These are phyloP conservation scores for Acacia confusa DNA, from an alignment of 306 rosid genomes.

Conservation along the genomic window DNA sequence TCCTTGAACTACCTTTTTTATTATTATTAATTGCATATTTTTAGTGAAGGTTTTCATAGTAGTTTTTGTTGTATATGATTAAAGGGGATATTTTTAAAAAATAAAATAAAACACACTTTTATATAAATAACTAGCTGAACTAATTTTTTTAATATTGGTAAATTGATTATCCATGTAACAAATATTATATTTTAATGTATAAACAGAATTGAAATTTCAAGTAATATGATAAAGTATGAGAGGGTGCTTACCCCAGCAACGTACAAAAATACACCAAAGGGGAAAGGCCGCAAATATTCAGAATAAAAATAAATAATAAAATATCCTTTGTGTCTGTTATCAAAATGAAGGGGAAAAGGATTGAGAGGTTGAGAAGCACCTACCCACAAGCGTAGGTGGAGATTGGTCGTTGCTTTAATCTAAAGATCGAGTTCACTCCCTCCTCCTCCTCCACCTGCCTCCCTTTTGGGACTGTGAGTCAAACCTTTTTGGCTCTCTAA, in stretches of 20 bases:
- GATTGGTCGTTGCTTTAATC: background rate
- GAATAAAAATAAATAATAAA: background rate
- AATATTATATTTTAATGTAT: no score
- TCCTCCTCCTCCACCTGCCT: background rate
- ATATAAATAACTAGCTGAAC: no score
- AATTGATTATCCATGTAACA: no score
- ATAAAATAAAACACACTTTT: no score
- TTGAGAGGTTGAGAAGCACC: conserved; percentile 3
- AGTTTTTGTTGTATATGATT: no score
- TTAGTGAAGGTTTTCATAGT: no score
- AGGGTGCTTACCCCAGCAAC: background rate
- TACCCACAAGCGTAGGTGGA: conserved; percentile 18
- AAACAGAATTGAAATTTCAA: no score
- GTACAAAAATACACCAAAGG: background rate
- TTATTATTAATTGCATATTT: no score
- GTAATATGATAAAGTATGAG: background rate
- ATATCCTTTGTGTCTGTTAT: background rate
- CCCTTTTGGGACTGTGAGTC: background rate
- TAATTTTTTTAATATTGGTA: no score
- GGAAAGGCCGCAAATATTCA: background rate
- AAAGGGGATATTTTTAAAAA: no score
- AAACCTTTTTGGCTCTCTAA: background rate
- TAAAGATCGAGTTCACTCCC: background rate
- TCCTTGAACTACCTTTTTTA: no score
- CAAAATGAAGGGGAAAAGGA: background rate